Conservation (phyloP, 805 yeast species). For the Pichia occidentalis region DNA sequence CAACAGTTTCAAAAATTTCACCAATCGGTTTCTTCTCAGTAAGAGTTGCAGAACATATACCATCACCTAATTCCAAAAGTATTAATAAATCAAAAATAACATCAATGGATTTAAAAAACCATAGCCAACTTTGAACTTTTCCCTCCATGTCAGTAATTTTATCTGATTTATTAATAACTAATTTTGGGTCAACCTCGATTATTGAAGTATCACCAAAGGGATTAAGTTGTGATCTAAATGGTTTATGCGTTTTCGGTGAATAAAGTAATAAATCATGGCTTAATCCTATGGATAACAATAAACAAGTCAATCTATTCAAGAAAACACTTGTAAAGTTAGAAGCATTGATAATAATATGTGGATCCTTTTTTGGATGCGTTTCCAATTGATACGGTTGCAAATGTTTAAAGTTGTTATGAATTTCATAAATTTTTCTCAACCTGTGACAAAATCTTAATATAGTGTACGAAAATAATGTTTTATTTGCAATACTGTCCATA, state of each 20-base stretch:
- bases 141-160: not conserved
- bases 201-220: conserved; percentile 23
- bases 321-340: conserved; percentile 30
- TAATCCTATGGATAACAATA: conserved; percentile 25
- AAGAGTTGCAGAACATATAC: conserved; percentile 22
- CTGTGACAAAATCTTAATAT: conserved; percentile 17
- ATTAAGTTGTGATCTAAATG: conserved; percentile 17
- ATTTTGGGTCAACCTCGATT: conserved; percentile 3
- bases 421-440: conserved; percentile 6
- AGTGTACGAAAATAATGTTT: conserved; percentile 22
- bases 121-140: conserved; percentile 8
- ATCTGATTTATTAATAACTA: conserved; percentile 4
- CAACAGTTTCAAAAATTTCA: conserved; percentile 16
- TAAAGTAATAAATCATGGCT: conserved; percentile 33
- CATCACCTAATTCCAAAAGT: conserved; percentile 36
- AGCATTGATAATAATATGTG: conserved; percentile 30
- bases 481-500: conserved; percentile 29
- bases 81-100: conserved; percentile 29
- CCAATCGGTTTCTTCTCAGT: conserved; percentile 8
- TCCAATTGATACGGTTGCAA: conserved; percentile 8
- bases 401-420: conserved; percentile 8
- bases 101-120: conserved; percentile 10
- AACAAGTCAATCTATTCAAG: conserved; percentile 24
- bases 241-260: conserved; percentile 23
- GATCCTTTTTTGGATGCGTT: conserved; percentile 7